Base-by-base conservation (phyloP, 108 stramenopile genomes). In the Bacterosira constricta region DNA sequence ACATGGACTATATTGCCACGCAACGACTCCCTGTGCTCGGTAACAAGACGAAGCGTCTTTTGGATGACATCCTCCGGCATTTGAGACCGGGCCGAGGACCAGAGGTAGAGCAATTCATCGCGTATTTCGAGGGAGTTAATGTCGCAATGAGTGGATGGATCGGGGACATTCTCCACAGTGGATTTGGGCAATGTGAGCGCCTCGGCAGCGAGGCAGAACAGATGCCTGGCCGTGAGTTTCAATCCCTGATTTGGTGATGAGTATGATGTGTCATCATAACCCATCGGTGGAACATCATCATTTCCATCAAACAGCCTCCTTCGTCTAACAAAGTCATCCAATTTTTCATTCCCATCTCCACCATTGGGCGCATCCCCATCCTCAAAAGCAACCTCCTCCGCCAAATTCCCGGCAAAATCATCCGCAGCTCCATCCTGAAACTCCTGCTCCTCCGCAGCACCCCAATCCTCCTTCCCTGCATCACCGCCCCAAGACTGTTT, bases 151-250 rank as follows among this genome's bases (percentile, higher is more conserved):
- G 58, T 69, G n/a, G 59, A 46, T 6, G 72, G 79, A 46, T 73
- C 58, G 18, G 64, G 29, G 4, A 63, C 42, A 23, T 26, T 30
- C 3, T 37, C 20, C 29, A 38, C 45, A 8, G 66, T 77, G 41
- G 57, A 86, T 74, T 84, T 80, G 17, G 75, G 74, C 3, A 83
- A 73, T 1, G 84, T 71, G 17, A 77, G 63, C 60, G 78, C 61
- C 15, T 81, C 69, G 18, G 86, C 88, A 17, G 88, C 90, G 42
- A 91, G 61, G 73, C 90, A 91, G 66, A 91, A 88, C 20, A 91
- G 46, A 62, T 91, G 88, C 52, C 66, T 75, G 0, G 75, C 90
- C 2, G 74, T 81, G 11, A 89, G 54, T 53, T 77, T 77, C 20
- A 73, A 56, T 4, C 56, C 70, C 27, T 51, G 49, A 3, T 69